These are phyloP conservation scores for Smallanthus sonchifolius DNA, from an alignment of 129 eudicot species.

Conservation along the genomic window DNA sequence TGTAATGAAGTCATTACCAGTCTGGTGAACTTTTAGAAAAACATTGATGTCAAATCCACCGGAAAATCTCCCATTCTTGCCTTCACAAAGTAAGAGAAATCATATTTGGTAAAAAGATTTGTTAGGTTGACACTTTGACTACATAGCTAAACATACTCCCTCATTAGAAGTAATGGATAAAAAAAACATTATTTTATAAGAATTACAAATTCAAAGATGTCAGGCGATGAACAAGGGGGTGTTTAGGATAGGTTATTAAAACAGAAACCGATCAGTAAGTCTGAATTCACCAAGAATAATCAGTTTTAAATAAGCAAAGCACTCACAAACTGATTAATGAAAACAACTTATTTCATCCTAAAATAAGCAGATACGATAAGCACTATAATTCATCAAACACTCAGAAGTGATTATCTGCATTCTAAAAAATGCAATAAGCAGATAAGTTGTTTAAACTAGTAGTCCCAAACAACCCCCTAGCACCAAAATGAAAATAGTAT, in stretches of 20 bases:
- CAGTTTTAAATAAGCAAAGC: not conserved
- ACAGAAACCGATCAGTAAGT: not conserved
- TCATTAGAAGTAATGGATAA: not conserved
- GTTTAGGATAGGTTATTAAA: not conserved
- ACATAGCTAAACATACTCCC: not conserved
- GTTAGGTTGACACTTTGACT: not conserved
- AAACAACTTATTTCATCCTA: no score
- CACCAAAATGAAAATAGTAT: no score
- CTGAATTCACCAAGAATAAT: not conserved
- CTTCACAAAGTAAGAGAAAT: conserved; percentile 33
- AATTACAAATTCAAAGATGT: not conserved
- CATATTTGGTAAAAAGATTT: not conserved
- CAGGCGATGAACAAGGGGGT: not conserved
- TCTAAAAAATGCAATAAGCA: no score
- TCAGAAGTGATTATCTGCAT: not conserved
- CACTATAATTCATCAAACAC: not conserved
- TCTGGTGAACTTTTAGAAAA: conserved; percentile 64
- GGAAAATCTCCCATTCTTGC: conserved; percentile 72
- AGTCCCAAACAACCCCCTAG: no score
- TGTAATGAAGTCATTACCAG: conserved; percentile 44
- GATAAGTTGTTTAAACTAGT: not conserved
- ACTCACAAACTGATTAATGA: no score
- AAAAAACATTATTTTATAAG: not conserved
- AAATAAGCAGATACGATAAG: not conserved
- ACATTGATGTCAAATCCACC: conserved; percentile 96